Percentiles rank a stretch among this genome's conserved stretches.
phyloP scores from a whole-genome alignment of 768 basidiomycete genomes.

The Crassisporium funariophilum region DNA sequence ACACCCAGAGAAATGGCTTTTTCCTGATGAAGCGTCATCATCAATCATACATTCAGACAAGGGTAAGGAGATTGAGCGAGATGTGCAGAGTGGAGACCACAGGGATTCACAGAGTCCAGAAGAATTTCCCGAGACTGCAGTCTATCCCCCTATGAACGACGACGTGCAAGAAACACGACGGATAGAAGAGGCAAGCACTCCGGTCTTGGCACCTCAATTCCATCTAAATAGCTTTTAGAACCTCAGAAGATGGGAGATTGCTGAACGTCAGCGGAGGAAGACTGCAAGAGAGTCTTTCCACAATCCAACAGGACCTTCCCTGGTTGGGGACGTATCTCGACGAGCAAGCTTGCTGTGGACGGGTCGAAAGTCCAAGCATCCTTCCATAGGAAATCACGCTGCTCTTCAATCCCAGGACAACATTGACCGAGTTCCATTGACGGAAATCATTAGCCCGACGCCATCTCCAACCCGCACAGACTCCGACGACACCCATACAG shows the following conservation, averaged over 20 bases:
- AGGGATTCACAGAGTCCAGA: slow-evolving; percentile 26
- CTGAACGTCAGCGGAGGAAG: slow-evolving; percentile 76
- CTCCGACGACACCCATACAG: slow-evolving; percentile 25
- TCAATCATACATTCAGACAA: slow-evolving; percentile 18
- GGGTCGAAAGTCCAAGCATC: slow-evolving; percentile 36
- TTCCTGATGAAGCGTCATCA: slow-evolving; percentile 10
- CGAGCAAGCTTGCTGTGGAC: slow-evolving; percentile 63
- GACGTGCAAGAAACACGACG: slow-evolving; percentile 68
- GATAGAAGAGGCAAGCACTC: slow-evolving; percentile 65
- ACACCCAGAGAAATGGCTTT: slow-evolving; percentile 7
- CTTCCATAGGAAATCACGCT: slow-evolving; percentile 37
- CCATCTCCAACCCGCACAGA: slow-evolving; percentile 39
- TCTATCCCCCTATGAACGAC: slow-evolving; percentile 71
- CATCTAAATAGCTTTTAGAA: slow-evolving; percentile 47
- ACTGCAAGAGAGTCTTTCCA: slow-evolving; percentile 59
- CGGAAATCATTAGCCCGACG: slow-evolving; percentile 47
- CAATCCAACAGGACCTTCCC: slow-evolving; percentile 36
- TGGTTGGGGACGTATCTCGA: slow-evolving; percentile 60
- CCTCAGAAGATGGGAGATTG: slow-evolving; percentile 74
- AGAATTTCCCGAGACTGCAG: slow-evolving; percentile 27
- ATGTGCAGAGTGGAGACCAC: slow-evolving; percentile 25
- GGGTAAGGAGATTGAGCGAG: slow-evolving; percentile 36
- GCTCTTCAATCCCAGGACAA: slow-evolving; percentile 53
- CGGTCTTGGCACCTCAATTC: slow-evolving; percentile 1
- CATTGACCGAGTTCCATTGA: slow-evolving; percentile 56